Conservation (phyloP, 345 rosid species). For the thale cress (Arabidopsis thaliana) region DNA sequence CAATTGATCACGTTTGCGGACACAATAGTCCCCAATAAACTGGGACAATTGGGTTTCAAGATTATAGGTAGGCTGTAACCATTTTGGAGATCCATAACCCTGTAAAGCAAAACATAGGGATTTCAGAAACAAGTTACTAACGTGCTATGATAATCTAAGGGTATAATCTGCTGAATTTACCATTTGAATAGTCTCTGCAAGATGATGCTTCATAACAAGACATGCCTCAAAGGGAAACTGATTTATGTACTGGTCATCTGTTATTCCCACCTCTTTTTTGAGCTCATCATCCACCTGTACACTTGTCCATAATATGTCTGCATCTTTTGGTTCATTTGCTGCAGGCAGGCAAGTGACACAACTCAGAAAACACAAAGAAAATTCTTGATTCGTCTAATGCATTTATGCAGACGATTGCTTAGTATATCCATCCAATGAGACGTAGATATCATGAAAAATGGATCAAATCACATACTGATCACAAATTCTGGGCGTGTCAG, state of each 20-base stretch:
- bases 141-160: neutral
- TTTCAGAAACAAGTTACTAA: neutral
- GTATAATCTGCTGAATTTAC: slow-evolving; percentile 43
- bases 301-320: slow-evolving; percentile 93
- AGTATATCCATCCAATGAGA: slow-evolving; percentile 17
- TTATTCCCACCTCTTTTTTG: slow-evolving; percentile 74
- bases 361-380: slow-evolving; percentile 24
- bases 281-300: slow-evolving; percentile 83
- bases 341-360: slow-evolving; percentile 35
- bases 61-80: slow-evolving; percentile 94
- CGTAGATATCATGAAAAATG: slow-evolving; percentile 21
- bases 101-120: slow-evolving; percentile 43
- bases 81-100: slow-evolving; percentile 84
- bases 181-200: slow-evolving; percentile 90
- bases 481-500: slow-evolving; percentile 82
- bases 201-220: slow-evolving; percentile 98
- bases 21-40: slow-evolving; percentile 79
- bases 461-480: slow-evolving; percentile 62
- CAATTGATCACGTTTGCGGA: slow-evolving; percentile 62
- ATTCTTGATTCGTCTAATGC: slow-evolving; percentile 1
- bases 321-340: slow-evolving; percentile 82
- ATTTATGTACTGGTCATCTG: slow-evolving; percentile 72
- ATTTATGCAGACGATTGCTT: neutral
- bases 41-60: slow-evolving; percentile 78
- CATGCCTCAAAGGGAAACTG: slow-evolving; percentile 98